Evolutionary conservation across 371 early-diverging fungal species (phyloP).

Genomic region (Phascolomyces articulosus): DNA sequence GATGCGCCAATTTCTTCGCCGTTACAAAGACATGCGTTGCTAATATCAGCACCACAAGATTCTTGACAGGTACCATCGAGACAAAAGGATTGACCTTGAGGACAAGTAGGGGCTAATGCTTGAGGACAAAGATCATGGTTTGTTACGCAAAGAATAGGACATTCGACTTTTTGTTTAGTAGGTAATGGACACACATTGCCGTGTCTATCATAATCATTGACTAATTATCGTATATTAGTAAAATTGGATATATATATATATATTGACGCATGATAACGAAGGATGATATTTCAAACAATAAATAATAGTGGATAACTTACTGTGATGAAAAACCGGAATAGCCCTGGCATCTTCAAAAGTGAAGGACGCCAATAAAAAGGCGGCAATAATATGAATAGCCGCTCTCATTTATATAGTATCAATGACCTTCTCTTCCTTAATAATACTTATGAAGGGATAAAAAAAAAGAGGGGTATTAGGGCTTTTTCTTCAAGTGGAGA

Average conservation of each 20-base stretch:
- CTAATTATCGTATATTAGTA: constrained; percentile 32
- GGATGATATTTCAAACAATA: background rate
- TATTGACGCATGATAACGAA: no score
- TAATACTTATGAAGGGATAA: no score
- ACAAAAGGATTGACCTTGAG: constrained; percentile 52
- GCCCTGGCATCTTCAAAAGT: background rate
- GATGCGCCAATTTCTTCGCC: constrained; percentile 18
- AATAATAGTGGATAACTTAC: constrained; percentile 15
- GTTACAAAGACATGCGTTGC: constrained; percentile 48
- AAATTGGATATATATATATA: background rate
- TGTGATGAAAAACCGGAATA: constrained; percentile 14
- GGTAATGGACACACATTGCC: constrained; percentile 54
- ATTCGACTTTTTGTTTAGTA: constrained; percentile 36
- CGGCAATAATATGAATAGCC: background rate
- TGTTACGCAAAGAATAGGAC: constrained; percentile 58
- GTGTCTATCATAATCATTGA: constrained; percentile 53
- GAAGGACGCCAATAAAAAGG: background rate
- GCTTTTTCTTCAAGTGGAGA: no score
- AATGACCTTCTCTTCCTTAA: background rate
- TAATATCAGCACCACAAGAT: constrained; percentile 40
- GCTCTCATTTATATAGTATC: background rate
- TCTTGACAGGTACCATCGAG: constrained; percentile 58
- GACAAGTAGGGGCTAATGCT: constrained; percentile 46
- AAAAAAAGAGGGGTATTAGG: no score
- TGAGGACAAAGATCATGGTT: constrained; percentile 45